Evolutionary conservation across 2,329 filamentous ascomycete genomes (phyloP), one percentile per base, ranked within the genome.

Genomic region (Penicillium sp.): DNA sequence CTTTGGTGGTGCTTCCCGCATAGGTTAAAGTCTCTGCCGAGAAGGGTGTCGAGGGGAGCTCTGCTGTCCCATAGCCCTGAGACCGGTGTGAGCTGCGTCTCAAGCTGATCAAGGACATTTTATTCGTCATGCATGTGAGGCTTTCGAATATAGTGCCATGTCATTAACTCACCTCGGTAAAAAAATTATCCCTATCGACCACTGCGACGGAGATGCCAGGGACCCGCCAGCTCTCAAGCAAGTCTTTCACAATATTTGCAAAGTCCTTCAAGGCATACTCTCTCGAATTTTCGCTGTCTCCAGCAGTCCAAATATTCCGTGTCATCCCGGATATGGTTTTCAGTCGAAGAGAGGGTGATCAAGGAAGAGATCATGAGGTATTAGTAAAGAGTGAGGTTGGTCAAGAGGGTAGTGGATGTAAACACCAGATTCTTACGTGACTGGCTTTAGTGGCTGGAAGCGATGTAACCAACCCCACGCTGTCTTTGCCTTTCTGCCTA

Each of bases 1-100:
- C 81, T 67, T 87, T 87, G 19, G 83, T 85, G 1, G 79, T 85
- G 43, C 83, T 85, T 2, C 79, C 85, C 2, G 76, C 77, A 58
- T 82, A 83, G 72, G 83, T 87, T 2, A 87, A 74, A 0, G 83
- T 86, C 33, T 81, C 73, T 1, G 79, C 67, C 0, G 75, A 81
- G 9, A 78, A 78, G 0, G 73, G 69, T 0, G 70, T 76, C 5
- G 69, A 71, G 4, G 78, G 71, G 4, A 77, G 68, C n/a, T 60
- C 58, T 53, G 75, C 66, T 64, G 78, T 60, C 60, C 80, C 70
- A 61, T 77, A 73, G 35, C 76, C 75, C 78, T 80, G 60, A 18
- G 24, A n/a, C 6, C 18, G 6, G n/a, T 49, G 16, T 35, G 7
- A 35, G 31, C 46, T 18, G 13, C 6, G 2, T 49, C 13, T 46